Conservation (phyloP, 768 basidiomycete genomes). For the Pisolithus microcarpus region DNA sequence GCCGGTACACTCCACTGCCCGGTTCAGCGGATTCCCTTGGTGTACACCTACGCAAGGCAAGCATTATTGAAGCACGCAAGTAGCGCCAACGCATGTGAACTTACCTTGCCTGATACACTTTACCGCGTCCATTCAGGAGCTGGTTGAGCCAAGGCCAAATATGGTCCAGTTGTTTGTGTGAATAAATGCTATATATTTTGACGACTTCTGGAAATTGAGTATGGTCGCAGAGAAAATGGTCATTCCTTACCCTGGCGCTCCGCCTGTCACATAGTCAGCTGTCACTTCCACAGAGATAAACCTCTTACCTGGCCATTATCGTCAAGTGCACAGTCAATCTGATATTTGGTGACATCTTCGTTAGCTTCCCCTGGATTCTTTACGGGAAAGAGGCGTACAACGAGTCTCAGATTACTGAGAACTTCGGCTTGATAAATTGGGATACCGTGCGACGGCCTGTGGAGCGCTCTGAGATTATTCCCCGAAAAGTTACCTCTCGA, state of each 20-base stretch:
- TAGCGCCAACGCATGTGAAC: background rate
- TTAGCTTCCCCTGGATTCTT: background rate
- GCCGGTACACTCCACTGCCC: slow-evolving; percentile 37
- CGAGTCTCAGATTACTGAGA: slow-evolving; percentile 38
- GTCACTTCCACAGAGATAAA: background rate
- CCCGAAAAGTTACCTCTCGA: slow-evolving; percentile 56
- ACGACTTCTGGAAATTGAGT: slow-evolving; percentile 22
- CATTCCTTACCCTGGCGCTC: slow-evolving; percentile 24
- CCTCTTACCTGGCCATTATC: slow-evolving; percentile 20
- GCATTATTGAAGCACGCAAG: background rate
- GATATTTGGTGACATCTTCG: slow-evolving; percentile 13
- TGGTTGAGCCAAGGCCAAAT: slow-evolving; percentile 36
- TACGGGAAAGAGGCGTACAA: slow-evolving; percentile 28
- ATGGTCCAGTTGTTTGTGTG: slow-evolving; percentile 36
- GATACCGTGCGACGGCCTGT: slow-evolving; percentile 33
- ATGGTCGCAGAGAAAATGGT: background rate
- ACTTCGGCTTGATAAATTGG: slow-evolving; percentile 60
- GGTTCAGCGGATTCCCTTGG: slow-evolving; percentile 30
- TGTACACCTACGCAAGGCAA: slow-evolving; percentile 30
- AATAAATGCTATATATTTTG: slow-evolving; percentile 39
- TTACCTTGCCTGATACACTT: slow-evolving; percentile 44
- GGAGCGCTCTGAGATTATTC: slow-evolving; percentile 52
- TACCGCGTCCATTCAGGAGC: slow-evolving; percentile 32
- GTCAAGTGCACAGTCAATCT: slow-evolving; percentile 35
- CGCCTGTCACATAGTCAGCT: slow-evolving; percentile 13